Base-by-base conservation (phyloP, 2,329 filamentous ascomycete genomes). In the Trichoderma citrinoviride region DNA sequence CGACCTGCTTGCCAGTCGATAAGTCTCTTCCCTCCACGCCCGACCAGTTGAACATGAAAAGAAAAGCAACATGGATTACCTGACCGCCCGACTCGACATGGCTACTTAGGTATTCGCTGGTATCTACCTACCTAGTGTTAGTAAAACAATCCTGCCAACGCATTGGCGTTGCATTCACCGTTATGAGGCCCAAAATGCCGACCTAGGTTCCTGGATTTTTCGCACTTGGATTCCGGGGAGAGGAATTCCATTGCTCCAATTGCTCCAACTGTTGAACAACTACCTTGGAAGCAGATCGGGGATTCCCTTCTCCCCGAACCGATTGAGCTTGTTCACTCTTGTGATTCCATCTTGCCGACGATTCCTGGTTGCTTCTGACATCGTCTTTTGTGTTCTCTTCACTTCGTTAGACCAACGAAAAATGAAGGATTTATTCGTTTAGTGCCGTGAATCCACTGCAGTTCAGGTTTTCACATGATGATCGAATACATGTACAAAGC, bases 111-210 rank as follows among this genome's bases (percentile, higher is more conserved):
- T n/a, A n/a, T n/a, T n/a, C n/a, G n/a, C n/a, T n/a, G n/a, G n/a
- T n/a, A n/a, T n/a, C n/a, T n/a, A n/a, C n/a, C n/a, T n/a, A n/a
- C n/a, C n/a, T 29, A 7, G 27, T 29, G 27, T 29, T 29, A 29
- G n/a, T n/a, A n/a, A n/a, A n/a, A 49, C 25, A 25, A 50, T n/a
- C 53, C 33, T 44, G 56, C 56, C 56, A 56, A 41, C 53, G 53
- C 53, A 50, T 61, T 19, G 6, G 27, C 27, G 27, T 7, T 29
- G 6, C 27, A 29, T 1, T 29, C 27, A 5, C 46, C 46, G 46
- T 33, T 40, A 25, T 61, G 57, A 33, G 37, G 33, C 46, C 37
- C 58, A 29, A 43, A 23, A 50, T 7, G 14, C 44, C 56, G 56
- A 60, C 37, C 57, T 46, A n/a, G n/a, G n/a, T n/a, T n/a, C n/a